phyloP scores from a whole-genome alignment of 2,329 filamentous ascomycete species.

The Phaeosphaeriaceae sp. region DNA sequence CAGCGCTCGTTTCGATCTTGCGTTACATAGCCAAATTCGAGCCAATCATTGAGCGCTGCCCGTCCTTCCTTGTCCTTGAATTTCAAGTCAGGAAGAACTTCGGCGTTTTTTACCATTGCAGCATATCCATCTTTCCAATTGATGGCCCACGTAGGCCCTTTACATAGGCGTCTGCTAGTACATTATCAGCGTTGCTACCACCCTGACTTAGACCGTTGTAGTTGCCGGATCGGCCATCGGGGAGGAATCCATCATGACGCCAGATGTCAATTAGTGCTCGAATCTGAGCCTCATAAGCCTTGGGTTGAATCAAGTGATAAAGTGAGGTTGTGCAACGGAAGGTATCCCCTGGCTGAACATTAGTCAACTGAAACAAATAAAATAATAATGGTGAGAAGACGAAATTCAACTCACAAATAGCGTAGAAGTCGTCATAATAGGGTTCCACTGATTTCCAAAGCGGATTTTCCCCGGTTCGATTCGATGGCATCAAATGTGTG shows the following conservation, averaged over 20 bases:
- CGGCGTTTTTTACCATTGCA: constrained; percentile 73
- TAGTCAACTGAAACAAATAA: constrained; percentile 53
- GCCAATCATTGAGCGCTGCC: constrained; percentile 72
- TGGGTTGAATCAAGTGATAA: constrained; percentile 68
- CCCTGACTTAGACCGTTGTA: constrained; percentile 72
- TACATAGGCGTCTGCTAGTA: constrained; percentile 73
- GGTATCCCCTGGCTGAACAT: constrained; percentile 68
- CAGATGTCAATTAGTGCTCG: constrained; percentile 72
- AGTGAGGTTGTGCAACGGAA: constrained; percentile 64
- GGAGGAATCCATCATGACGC: constrained; percentile 67
- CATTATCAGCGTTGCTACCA: constrained; percentile 72
- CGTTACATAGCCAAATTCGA: constrained; percentile 65
- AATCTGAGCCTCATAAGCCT: constrained; percentile 68
- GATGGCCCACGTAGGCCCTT: constrained; percentile 66
- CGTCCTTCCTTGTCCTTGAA: constrained; percentile 71
- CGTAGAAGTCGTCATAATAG: constrained; percentile 75
- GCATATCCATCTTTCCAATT: constrained; percentile 73
- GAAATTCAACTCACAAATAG: constrained; percentile 60
- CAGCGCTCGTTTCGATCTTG: constrained; percentile 35
- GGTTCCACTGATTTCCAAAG: constrained; percentile 69
- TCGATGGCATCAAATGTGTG: constrained; percentile 71
- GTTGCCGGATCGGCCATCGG: constrained; percentile 70
- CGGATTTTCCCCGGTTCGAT: constrained; percentile 74
- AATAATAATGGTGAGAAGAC: too few species aligned
- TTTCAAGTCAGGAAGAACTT: constrained; percentile 56